A percentile compares a stretch with the other conserved stretches of the same genome.
Evolutionary conservation across 2,329 filamentous ascomycete genomes (phyloP).

Genomic region (Cladophialophora carrionii): DNA sequence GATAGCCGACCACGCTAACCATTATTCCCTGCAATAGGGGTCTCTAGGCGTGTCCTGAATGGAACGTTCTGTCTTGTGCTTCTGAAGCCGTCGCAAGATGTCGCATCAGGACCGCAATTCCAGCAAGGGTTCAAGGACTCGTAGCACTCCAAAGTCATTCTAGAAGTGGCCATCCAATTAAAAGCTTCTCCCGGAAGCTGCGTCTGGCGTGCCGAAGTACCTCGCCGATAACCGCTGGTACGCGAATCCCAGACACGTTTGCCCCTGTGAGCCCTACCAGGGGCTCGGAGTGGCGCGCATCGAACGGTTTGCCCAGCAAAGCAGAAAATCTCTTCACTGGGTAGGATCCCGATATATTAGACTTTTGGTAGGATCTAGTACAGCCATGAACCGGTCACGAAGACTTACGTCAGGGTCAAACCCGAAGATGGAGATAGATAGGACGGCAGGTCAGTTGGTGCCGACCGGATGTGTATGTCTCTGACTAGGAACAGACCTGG

Average conservation of each 20-base stretch:
- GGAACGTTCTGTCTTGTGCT: background rate
- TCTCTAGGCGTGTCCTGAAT: background rate
- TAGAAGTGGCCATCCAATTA: conserved; percentile 3
- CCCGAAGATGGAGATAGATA: conserved; percentile 7
- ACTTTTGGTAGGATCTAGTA: background rate
- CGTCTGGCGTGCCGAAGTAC: conserved; percentile 12
- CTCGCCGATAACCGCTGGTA: conserved; percentile 17
- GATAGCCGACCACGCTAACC: background rate
- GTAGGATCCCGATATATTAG: background rate
- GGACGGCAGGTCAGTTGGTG: conserved; percentile 17
- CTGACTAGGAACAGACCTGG: conserved; percentile 14
- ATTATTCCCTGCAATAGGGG: background rate
- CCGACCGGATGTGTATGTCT: background rate
- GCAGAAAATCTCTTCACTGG: conserved; percentile 8
- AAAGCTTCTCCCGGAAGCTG: background rate
- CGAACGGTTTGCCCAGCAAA: background rate
- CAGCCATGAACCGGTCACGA: conserved; percentile 1
- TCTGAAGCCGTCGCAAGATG: background rate
- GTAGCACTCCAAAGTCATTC: background rate
- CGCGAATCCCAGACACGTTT: conserved; percentile 11
- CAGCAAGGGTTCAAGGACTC: background rate
- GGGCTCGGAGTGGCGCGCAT: conserved; percentile 14
- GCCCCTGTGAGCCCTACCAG: conserved; percentile 10
- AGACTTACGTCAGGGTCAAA: conserved; percentile 1
- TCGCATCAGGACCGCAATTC: background rate